Conservation (phyloP, 1,284 basidiomycete genomes). For the Malassezia sympodialis region DNA sequence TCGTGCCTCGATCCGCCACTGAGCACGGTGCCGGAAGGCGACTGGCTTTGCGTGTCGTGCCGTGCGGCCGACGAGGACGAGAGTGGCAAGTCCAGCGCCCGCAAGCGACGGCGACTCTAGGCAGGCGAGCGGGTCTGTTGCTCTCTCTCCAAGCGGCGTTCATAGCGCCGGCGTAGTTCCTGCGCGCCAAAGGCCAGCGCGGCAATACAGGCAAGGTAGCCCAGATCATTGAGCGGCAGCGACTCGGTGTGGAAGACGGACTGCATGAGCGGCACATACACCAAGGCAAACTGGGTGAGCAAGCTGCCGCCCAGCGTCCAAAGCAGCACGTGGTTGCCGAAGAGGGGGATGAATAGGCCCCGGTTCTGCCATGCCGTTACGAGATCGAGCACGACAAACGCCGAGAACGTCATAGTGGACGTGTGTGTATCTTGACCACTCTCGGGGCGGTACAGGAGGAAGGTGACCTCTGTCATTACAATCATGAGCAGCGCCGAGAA, state of each 20-base stretch:
- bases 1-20: slow-evolving; percentile 71
- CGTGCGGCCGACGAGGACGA: neutral
- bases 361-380: slow-evolving; percentile 89
- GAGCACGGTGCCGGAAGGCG: slow-evolving; percentile 64
- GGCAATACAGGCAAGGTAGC: slow-evolving; percentile 63
- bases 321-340: slow-evolving; percentile 71
- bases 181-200: slow-evolving; percentile 63
- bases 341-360: slow-evolving; percentile 51
- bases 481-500: slow-evolving; percentile 89
- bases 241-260: slow-evolving; percentile 84
- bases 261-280: slow-evolving; percentile 86
- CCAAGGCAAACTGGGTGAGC: slow-evolving; percentile 67
- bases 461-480: slow-evolving; percentile 75
- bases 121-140: neutral
- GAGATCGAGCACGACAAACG: slow-evolving; percentile 91
- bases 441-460: slow-evolving; percentile 50
- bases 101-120: slow-evolving; percentile 8
- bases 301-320: slow-evolving; percentile 75
- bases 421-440: slow-evolving; percentile 50
- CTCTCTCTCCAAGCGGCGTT: slow-evolving; percentile 51
- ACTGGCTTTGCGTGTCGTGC: slow-evolving; percentile 38
- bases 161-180: slow-evolving; percentile 68
- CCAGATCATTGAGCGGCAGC: slow-evolving; percentile 61
- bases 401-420: slow-evolving; percentile 64
- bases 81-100: neutral